Evolutionary conservation across 2,329 filamentous ascomycete genomes (phyloP), one percentile per base, ranked within the genome.

Genomic region (Claviceps pusilla): DNA sequence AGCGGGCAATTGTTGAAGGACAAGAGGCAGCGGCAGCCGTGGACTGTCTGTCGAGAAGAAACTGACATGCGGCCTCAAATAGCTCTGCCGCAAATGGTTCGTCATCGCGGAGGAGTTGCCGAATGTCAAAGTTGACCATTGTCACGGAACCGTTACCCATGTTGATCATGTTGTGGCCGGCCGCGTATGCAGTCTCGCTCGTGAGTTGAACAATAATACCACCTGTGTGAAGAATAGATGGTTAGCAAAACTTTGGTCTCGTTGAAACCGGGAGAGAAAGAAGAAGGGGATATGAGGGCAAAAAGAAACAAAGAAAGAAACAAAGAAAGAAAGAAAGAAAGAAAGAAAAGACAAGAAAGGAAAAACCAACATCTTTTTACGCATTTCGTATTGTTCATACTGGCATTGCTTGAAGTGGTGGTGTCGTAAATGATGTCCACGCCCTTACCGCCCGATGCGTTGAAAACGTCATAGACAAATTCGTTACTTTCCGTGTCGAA

Each of bases 361-460:
- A 7, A 35, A 35, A 47, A n/a, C 68, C 62, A 63, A 68, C 71
- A 65, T 29, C 57, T 62, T 41, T 66, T 64, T 29, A 73, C 64
- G 46, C 69, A 73, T 43, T 63, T 59, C 14, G 65, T 59, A 54
- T 64, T 68, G 4, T 64, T 68, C 3, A 61, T 55, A 3, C 67
- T 64, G 4, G 67, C 52, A 41, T 68, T 59, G 9, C 65, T 60
- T 50, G 68, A 68, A 0, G 74, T 71, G 0, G 75, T 66, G 0
- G 75, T 66, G 57, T 76, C 74, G 52, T 76, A 75, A 1, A 77
- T 64, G 3, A 76, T 56, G 48, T 77, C 71, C 2, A 75, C 61
- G 12, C 68, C 68, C 35, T 57, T 58, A 3, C 60, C 62, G 14
- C 56, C 57, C 0, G 71, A 74, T 19, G 65, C 53, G 0, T 63